Evolutionary conservation across 2,329 filamentous ascomycete genomes (phyloP).

Genomic region (Apiospora hydei): DNA sequence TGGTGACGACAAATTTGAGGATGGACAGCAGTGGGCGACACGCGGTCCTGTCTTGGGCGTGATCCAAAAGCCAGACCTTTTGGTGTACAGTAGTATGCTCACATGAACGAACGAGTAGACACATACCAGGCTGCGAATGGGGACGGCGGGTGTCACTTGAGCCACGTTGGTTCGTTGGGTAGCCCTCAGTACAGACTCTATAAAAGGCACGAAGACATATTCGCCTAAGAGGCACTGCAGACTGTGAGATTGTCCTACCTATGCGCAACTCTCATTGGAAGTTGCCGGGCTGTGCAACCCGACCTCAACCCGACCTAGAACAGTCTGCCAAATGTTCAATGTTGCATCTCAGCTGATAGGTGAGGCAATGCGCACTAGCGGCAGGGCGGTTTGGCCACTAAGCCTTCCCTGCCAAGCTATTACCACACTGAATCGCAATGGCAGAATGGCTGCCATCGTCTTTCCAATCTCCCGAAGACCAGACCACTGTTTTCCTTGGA

Average conservation of each 20-base stretch:
- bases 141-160: background rate
- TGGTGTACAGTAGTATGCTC: background rate
- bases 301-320: too few species aligned
- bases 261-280: background rate
- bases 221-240: background rate
- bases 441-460: background rate
- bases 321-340: background rate
- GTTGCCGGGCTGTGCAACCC: background rate
- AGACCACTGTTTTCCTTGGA: background rate
- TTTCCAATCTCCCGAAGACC: background rate
- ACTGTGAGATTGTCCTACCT: background rate
- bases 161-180: background rate
- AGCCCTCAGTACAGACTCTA: background rate
- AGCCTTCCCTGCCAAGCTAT: background rate
- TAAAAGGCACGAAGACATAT: background rate
- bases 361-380: conserved; percentile 18
- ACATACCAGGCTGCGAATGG: background rate
- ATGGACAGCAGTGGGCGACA: background rate
- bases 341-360: conserved; percentile 17
- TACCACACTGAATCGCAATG: background rate
- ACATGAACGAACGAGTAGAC: background rate
- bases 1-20: conserved; percentile 1
- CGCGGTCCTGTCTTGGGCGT: background rate
- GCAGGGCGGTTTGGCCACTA: background rate
- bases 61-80: background rate